Base-by-base conservation (phyloP, 2,329 filamentous ascomycete genomes). In the Ceratocystis destructans region DNA sequence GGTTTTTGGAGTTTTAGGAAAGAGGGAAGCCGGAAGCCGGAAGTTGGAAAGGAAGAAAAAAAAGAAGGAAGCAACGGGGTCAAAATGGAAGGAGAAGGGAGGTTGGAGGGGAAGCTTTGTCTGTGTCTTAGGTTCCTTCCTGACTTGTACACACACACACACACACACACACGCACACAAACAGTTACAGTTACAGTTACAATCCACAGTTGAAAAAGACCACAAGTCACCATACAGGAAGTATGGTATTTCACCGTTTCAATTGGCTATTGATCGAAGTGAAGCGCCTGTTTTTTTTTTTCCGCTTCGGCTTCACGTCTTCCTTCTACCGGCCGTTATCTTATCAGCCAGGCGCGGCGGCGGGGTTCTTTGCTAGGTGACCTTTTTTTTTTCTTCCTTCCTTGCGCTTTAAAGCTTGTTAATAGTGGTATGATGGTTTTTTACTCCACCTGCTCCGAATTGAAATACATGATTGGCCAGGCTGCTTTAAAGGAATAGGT, bases 291-390 rank as follows among this genome's bases (percentile, higher is more conserved):
- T 41, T 41, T 41, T 41, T 25, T 37, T 37, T 41, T 41, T 41
- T 41, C 28, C n/a, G 55, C 15, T 59, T 59, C 55, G 55, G 55
- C 55, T 59, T 59, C 25, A 59, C 7, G 20, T 31, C 55, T 31
- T 59, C 55, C 55, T 37, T 33, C 28, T 33, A n/a, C 55, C 25
- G 55, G 7, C 8, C 25, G 55, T 64, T 67, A 64, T 67, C 66
- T 64, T 67, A 67, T 67, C 62, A 31, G 59, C 53, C 28, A 33
- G 57, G 48, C 66, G 53, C 31, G 25, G 61, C 50, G 50, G 64
- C 57, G 64, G 64, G 64, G 31, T n/a, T 50, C 6, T 41, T 41
- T 41, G 12, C 37, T 41, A 53, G 31, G 45, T 41, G 46, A 22
- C 25, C 46, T 59, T 45, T 55, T 5, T 22, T 22, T 20, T 41